These are phyloP conservation scores for Penicillium crustosum DNA, from an alignment of 2,329 filamentous ascomycete genomes.

Conservation along the genomic window DNA sequence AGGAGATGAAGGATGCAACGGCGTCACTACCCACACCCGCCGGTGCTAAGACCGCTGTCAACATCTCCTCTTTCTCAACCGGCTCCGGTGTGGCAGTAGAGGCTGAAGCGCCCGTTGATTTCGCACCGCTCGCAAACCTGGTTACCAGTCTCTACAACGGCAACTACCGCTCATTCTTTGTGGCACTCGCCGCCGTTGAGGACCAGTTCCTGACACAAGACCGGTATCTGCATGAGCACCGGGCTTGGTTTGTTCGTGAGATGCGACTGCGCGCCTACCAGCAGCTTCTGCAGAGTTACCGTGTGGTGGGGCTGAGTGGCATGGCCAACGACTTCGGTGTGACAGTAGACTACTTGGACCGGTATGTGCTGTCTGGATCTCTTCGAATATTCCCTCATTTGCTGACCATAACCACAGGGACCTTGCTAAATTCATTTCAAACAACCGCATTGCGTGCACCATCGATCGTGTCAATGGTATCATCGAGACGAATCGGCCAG, in stretches of 20 bases:
- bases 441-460: conserved; percentile 89
- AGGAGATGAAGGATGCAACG: conserved; percentile 68
- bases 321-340: conserved; percentile 98
- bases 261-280: conserved; percentile 97
- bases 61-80: conserved; percentile 78
- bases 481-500: conserved; percentile 95
- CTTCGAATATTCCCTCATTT: not conserved
- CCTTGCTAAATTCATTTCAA: conserved; percentile 94
- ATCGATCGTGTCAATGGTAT: conserved; percentile 96
- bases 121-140: conserved; percentile 80
- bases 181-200: conserved; percentile 83
- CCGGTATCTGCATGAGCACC: conserved; percentile 93
- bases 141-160: conserved; percentile 91
- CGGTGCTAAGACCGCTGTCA: conserved; percentile 70
- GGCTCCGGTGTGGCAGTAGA: conserved; percentile 67
- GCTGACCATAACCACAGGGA: conserved; percentile 59
- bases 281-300: conserved; percentile 94
- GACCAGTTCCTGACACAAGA: conserved; percentile 92
- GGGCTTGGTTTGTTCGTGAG: conserved; percentile 95
- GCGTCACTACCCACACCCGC: conserved; percentile 52
- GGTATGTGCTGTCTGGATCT: conserved; percentile 54
- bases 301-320: conserved; percentile 91
- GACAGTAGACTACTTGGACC: conserved; percentile 92
- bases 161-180: conserved; percentile 92
- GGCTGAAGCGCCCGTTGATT: conserved; percentile 80